Percentiles rank a stretch among this genome's conserved stretches.
phyloP scores from a whole-genome alignment of 495 filamentous ascomycete species.

The Extremus antarcticus region DNA sequence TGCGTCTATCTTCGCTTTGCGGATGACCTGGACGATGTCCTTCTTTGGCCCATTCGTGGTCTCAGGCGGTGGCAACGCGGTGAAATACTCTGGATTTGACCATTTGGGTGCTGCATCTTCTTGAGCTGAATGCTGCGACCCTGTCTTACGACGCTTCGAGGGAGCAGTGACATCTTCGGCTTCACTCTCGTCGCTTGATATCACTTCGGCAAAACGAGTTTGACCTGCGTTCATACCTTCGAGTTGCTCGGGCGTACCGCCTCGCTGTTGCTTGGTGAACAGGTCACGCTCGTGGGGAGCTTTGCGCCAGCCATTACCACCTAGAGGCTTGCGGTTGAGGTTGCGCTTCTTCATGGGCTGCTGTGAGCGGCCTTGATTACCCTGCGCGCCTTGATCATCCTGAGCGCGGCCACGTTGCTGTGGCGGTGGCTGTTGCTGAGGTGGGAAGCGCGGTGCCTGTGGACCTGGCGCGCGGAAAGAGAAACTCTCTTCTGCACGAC shows the following conservation, averaged over 20 bases:
- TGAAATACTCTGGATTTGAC: constrained; percentile 93
- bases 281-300: constrained; percentile 13
- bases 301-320: background rate
- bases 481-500: constrained; percentile 2
- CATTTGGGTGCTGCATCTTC: constrained; percentile 54
- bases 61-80: constrained; percentile 62
- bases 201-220: constrained; percentile 35
- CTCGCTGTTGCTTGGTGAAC: constrained; percentile 1
- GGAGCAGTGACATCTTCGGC: constrained; percentile 28
- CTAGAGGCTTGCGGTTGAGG: background rate
- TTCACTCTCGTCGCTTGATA: constrained; percentile 58
- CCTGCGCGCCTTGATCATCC: background rate
- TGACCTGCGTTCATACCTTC: constrained; percentile 22
- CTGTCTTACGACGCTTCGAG: constrained; percentile 4
- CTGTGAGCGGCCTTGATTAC: background rate
- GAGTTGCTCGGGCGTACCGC: constrained; percentile 27
- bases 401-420: background rate
- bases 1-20: constrained; percentile 58
- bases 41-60: constrained; percentile 55
- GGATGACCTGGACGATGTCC: constrained; percentile 76
- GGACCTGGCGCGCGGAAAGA: constrained; percentile 10
- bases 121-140: background rate
- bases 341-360: background rate
- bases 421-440: constrained; percentile 1
- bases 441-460: constrained; percentile 13